A percentile compares a stretch with the other conserved stretches of the same genome.
These are phyloP conservation scores for Kwoniella pini DNA, from an alignment of 768 basidiomycete genomes.

Conservation along the genomic window DNA sequence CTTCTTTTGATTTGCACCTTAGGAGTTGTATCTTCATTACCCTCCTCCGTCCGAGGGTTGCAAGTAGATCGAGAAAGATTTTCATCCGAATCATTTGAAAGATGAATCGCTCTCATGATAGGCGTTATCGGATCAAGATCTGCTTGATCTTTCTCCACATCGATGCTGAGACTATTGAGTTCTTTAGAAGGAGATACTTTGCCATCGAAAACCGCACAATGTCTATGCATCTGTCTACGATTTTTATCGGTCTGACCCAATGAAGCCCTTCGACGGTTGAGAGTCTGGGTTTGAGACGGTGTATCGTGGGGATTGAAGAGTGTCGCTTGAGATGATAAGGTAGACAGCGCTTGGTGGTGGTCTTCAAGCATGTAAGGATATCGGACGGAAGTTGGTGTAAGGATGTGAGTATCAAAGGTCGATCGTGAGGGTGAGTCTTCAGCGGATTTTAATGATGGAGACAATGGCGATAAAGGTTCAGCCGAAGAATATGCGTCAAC, in stretches of 20 bases:
- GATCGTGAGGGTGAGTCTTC: slow-evolving; percentile 1
- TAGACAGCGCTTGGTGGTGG: not conserved
- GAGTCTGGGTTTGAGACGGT: not conserved
- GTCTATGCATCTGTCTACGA: slow-evolving; percentile 16
- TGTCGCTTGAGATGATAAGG: slow-evolving; percentile 5
- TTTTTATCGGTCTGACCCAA: slow-evolving; percentile 1
- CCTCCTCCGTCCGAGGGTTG: too few species aligned
- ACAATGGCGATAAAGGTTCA: not conserved
- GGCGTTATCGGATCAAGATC: slow-evolving; percentile 7
- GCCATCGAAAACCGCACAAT: slow-evolving; percentile 20
- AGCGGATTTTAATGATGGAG: not conserved
- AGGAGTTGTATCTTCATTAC: not conserved
- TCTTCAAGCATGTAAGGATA: not conserved
- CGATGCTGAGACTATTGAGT: not conserved
- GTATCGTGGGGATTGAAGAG: not conserved
- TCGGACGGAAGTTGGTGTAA: slow-evolving; percentile 5
- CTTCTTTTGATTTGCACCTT: not conserved
- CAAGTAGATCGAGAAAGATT: not conserved
- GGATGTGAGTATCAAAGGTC: not conserved
- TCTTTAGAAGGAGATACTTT: slow-evolving; percentile 15
- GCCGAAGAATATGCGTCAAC: not conserved
- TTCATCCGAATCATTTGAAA: not conserved
- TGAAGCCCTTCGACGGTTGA: not conserved
- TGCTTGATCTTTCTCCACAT: not conserved
- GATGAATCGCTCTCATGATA: not conserved